Conservation (phyloP, 371 early-diverging fungal species). For the Cokeromyces recurvatus region DNA sequence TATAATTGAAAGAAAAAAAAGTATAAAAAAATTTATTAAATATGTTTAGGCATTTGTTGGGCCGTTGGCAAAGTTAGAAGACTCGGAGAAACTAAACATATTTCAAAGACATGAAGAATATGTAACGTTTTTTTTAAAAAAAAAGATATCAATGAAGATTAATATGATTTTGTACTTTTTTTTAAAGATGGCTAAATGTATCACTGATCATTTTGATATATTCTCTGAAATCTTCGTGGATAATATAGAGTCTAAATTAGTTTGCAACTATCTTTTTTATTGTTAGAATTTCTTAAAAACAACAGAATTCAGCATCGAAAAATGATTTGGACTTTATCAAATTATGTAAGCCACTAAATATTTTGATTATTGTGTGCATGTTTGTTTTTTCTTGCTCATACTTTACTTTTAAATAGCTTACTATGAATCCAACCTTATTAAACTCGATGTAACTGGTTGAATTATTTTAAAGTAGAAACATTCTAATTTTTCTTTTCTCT, state of each 20-base stretch:
- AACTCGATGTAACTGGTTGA: constrained; percentile 39
- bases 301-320: constrained; percentile 14
- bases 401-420: too few species aligned
- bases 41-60: constrained; percentile 8
- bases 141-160: background rate
- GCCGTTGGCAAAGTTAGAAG: background rate
- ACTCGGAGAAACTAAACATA: constrained; percentile 15
- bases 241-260: constrained; percentile 11
- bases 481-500: too few species aligned
- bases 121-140: constrained; percentile 16
- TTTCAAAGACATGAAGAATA: constrained; percentile 23
- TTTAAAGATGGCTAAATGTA: constrained; percentile 24
- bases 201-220: constrained; percentile 21
- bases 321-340: constrained; percentile 9
- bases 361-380: background rate
- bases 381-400: too few species aligned
- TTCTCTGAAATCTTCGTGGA: constrained; percentile 15
- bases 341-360: constrained; percentile 18
- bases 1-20: too few species aligned
- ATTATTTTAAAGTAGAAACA: too few species aligned
- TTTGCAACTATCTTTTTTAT: constrained; percentile 18
- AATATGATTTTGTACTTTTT: background rate
- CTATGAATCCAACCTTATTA: constrained; percentile 24
- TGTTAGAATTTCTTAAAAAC: constrained; percentile 26
- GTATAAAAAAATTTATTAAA: constrained; percentile 10